Conservation (phyloP, 371 early-diverging fungal species). For the Mortierella sp. region DNA sequence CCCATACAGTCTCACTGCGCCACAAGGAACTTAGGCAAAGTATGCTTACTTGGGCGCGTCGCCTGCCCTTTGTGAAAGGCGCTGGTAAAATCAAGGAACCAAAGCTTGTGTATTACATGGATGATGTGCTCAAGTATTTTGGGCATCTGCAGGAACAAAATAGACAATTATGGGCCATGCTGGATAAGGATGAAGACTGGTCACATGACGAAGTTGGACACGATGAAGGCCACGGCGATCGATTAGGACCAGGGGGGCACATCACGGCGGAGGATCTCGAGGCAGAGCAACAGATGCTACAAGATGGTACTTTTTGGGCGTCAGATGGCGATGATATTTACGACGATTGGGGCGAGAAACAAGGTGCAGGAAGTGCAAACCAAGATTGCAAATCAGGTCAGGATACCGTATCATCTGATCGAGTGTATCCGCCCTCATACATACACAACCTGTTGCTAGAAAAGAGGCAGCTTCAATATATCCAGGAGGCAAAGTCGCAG, state of each 20-base stretch:
- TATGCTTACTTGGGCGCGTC: slow-evolving; percentile 29
- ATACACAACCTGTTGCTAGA: not conserved
- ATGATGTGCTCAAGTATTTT: slow-evolving; percentile 39
- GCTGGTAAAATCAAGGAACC: slow-evolving; percentile 7
- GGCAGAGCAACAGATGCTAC: slow-evolving; percentile 1
- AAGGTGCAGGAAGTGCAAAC: not conserved
- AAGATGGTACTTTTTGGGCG: slow-evolving; percentile 6
- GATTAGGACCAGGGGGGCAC: slow-evolving; percentile 7
- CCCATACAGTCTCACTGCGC: slow-evolving; percentile 5
- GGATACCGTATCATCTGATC: not conserved
- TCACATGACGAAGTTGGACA: slow-evolving; percentile 3
- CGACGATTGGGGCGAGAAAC: not conserved
- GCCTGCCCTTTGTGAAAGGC: slow-evolving; percentile 26
- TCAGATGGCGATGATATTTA: not conserved
- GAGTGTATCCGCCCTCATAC: slow-evolving; percentile 18
- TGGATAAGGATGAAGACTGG: slow-evolving; percentile 11
- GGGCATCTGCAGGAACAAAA: slow-evolving; percentile 29
- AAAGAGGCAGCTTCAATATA: not conserved
- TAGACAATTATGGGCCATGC: slow-evolving; percentile 16
- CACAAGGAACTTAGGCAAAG: slow-evolving; percentile 25
- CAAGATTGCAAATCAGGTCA: not conserved
- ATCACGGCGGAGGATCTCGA: slow-evolving; percentile 1
- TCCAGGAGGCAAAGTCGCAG: slow-evolving; percentile 11
- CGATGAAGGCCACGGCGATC: not conserved
- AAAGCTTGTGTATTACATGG: slow-evolving; percentile 30